Evolutionary conservation across 192 early-diverging fungal species (phyloP), one percentile per base, ranked within the genome.

Genomic region (Rhizophagus clarus): DNA sequence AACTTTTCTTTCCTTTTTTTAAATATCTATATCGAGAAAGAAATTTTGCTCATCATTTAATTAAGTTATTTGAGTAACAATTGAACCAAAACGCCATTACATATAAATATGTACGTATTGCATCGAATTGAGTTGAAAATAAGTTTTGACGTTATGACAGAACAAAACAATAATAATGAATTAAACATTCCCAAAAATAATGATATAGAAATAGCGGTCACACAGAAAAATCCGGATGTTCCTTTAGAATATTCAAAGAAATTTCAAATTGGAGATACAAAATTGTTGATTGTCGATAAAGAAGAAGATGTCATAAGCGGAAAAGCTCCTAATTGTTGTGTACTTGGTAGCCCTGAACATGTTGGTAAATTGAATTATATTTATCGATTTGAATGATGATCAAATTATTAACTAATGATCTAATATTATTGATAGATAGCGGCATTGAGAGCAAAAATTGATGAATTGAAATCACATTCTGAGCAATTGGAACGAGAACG

Each of bases 361-460:
- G 51, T 56, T 5, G 6, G 6, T 56, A 56, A 22, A 56, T 56
- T 22, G 6, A n/a, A 45, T 12, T 12, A 45, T 1, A 12, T 12
- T 9, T 45, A 45, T 45, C 1, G 42, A 45, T 45, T n/a, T 12
- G 11, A 1, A 10, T 42, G 40, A 42, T 10, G 40, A 4, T 56
- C 51, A 56, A 20, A 1, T 20, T 56, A 20, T 22, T 73, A 26
- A 47, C n/a, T 47, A 0, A 45, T 10, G 4, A 37, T 37, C 34
- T 47, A 7, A 42, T 20, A 11, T 75, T 75, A 61, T 31, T 42
- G 20, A 73, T 60, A 80, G 79, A 34, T 80, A 24, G 63, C 67
- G 51, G 79, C 79, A n/a, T 51, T 80, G 26, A 80, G 73, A 73
- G 63, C 70, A 42, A 80, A 80, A 73, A 47, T 80, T 15, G 71